Percentiles rank a stretch among this genome's conserved stretches.
These are phyloP conservation scores for Fraxinus baroniana DNA, from an alignment of 305 asterid genomes.

Conservation along the genomic window DNA sequence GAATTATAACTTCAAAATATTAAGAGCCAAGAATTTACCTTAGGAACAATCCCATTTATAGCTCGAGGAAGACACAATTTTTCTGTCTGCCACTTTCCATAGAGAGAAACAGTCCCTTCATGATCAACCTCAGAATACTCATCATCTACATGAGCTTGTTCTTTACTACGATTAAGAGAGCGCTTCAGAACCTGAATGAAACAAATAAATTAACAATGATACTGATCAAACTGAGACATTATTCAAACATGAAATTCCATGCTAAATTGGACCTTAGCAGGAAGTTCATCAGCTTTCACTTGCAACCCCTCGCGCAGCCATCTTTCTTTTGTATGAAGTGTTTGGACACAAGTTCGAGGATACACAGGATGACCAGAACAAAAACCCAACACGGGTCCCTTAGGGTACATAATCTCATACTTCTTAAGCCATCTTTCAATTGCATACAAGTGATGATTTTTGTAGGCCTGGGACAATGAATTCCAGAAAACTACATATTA, in stretches of 20 bases:
- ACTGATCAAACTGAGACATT: constrained; percentile 18
- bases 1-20: constrained; percentile 7
- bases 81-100: constrained; percentile 95
- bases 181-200: constrained; percentile 60
- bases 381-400: constrained; percentile 86
- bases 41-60: constrained; percentile 87
- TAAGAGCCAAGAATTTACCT: constrained; percentile 42
- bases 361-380: constrained; percentile 86
- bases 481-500: constrained; percentile 18
- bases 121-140: constrained; percentile 38
- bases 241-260: constrained; percentile 19
- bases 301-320: constrained; percentile 91
- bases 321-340: constrained; percentile 67
- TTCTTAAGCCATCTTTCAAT: constrained; percentile 90
- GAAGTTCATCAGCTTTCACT: constrained; percentile 81
- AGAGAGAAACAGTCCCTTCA: constrained; percentile 54
- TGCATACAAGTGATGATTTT: constrained; percentile 75
- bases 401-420: constrained; percentile 75
- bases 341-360: constrained; percentile 88
- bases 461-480: constrained; percentile 65
- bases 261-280: constrained; percentile 63
- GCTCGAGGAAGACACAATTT: constrained; percentile 79
- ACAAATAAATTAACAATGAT: background rate
- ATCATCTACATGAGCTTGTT: constrained; percentile 49
- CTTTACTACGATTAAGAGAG: constrained; percentile 50